Percentiles rank a stretch among this genome's conserved stretches.
These are phyloP conservation scores for Favolaschia claudopus DNA, from an alignment of 768 basidiomycete species.

Conservation along the genomic window DNA sequence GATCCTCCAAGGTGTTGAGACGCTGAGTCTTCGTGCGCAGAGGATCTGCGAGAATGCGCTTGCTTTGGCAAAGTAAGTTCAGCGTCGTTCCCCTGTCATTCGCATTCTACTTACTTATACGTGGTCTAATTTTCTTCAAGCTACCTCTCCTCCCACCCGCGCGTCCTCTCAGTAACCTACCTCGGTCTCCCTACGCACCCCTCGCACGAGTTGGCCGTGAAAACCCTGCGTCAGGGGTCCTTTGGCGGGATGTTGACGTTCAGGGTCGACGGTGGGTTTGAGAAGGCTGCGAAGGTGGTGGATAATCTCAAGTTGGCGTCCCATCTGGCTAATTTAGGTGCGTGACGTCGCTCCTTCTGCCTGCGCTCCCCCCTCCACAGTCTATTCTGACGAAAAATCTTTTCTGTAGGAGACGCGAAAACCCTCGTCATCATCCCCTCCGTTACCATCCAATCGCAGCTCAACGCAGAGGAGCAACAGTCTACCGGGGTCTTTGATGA, in stretches of 20 bases:
- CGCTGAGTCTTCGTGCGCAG: slow-evolving; percentile 64
- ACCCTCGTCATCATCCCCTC: slow-evolving; percentile 68
- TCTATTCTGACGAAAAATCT: too few species aligned
- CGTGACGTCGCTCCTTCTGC: neutral
- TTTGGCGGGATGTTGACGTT: slow-evolving; percentile 83
- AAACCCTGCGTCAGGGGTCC: slow-evolving; percentile 57
- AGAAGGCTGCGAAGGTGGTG: slow-evolving; percentile 42
- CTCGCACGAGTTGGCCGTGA: slow-evolving; percentile 65
- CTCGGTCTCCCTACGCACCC: slow-evolving; percentile 70
- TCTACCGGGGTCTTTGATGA: slow-evolving; percentile 61
- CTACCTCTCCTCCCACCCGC: slow-evolving; percentile 70
- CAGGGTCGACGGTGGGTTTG: slow-evolving; percentile 68
- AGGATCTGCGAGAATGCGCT: slow-evolving; percentile 67
- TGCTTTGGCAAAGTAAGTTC: slow-evolving; percentile 42
- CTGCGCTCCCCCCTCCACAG: neutral
- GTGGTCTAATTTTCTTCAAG: slow-evolving; percentile 31
- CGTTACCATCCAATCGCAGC: slow-evolving; percentile 67
- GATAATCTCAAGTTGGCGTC: slow-evolving; percentile 47
- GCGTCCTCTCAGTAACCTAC: slow-evolving; percentile 80
- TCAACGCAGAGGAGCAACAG: slow-evolving; percentile 55
- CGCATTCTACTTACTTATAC: neutral
- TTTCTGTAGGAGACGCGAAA: slow-evolving; percentile 59
- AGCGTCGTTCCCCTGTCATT: neutral
- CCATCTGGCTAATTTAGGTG: slow-evolving; percentile 44
- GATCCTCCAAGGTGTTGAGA: slow-evolving; percentile 75